phyloP scores from a whole-genome alignment of 352 stramenopile species.

The Phytophthora pistaciae region DNA sequence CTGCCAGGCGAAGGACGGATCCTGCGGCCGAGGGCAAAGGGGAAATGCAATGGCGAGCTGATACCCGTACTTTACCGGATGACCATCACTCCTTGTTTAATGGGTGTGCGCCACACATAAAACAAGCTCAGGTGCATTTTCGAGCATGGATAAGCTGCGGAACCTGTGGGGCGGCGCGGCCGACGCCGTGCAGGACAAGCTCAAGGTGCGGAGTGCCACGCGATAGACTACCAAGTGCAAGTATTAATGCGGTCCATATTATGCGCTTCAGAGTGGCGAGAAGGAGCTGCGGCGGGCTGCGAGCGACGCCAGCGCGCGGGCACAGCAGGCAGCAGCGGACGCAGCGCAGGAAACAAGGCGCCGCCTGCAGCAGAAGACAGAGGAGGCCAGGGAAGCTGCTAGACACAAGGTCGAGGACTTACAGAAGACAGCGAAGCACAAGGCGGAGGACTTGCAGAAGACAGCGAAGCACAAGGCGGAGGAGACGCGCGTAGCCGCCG shows the following conservation, averaged over 20 bases:
- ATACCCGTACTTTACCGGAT: constrained; percentile 32
- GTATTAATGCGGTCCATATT: constrained; percentile 4
- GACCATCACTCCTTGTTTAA: constrained; percentile 24
- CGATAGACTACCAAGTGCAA: background rate
- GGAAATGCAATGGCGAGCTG: constrained; percentile 39
- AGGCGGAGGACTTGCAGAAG: constrained; percentile 21
- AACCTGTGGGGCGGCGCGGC: constrained; percentile 15
- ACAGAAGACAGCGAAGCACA: constrained; percentile 19
- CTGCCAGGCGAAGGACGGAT: constrained; percentile 6
- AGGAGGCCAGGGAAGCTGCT: constrained; percentile 19
- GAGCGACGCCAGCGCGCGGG: constrained; percentile 12
- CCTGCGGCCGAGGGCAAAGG: constrained; percentile 22
- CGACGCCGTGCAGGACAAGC: constrained; percentile 35
- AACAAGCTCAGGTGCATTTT: constrained; percentile 5
- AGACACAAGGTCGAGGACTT: constrained; percentile 17
- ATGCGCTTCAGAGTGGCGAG: constrained; percentile 14
- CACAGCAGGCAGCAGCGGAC: constrained; percentile 8
- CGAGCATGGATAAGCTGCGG: constrained; percentile 41
- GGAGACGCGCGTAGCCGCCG: constrained; percentile 29
- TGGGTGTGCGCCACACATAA: constrained; percentile 16
- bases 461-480: constrained; percentile 23
- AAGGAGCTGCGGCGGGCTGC: constrained; percentile 24
- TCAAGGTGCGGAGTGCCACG: constrained; percentile 23
- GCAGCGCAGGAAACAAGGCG: constrained; percentile 25
- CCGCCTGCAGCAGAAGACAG: constrained; percentile 15